Evolutionary conservation across 495 filamentous ascomycete species (phyloP).

Genomic region (Hamigera avellanea): DNA sequence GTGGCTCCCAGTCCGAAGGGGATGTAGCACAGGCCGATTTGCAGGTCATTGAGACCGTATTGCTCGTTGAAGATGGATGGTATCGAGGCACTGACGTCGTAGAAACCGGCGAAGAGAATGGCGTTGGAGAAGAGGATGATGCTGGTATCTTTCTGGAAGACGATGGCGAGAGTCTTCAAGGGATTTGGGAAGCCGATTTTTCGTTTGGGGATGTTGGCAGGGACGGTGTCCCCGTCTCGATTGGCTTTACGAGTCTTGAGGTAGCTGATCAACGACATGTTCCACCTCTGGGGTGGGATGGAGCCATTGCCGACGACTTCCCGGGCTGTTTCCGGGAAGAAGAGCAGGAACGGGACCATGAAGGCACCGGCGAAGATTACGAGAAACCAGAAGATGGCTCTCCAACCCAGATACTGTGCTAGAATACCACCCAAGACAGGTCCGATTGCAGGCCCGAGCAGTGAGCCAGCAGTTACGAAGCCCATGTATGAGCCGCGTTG

Average conservation of each 20-base stretch:
- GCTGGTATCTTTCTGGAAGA: constrained; percentile 41
- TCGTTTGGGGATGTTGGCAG: constrained; percentile 9
- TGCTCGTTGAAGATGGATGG: constrained; percentile 27
- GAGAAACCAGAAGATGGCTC: constrained; percentile 66
- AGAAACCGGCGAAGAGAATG: constrained; percentile 34
- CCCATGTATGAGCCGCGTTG: constrained; percentile 36
- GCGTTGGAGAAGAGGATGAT: constrained; percentile 32
- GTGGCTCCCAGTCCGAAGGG: constrained; percentile 45
- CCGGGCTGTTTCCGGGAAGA: constrained; percentile 33
- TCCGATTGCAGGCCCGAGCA: constrained; percentile 39
- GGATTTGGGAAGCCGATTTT: constrained; percentile 61
- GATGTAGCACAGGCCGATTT: constrained; percentile 39
- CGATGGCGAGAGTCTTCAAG: constrained; percentile 50
- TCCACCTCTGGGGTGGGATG: constrained; percentile 18
- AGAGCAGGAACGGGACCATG: constrained; percentile 18
- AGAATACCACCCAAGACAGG: constrained; percentile 57
- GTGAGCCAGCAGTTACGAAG: constrained; percentile 17
- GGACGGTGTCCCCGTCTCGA: neutral
- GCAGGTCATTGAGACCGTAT: constrained; percentile 36
- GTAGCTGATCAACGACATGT: constrained; percentile 20
- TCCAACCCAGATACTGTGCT: constrained; percentile 55
- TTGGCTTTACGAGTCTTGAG: constrained; percentile 12
- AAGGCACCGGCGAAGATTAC: constrained; percentile 42
- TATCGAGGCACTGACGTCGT: constrained; percentile 18
- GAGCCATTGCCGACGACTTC: constrained; percentile 38